phyloP scores from a whole-genome alignment of 371 early-diverging fungal genomes.

The Rhizopus sp. region DNA sequence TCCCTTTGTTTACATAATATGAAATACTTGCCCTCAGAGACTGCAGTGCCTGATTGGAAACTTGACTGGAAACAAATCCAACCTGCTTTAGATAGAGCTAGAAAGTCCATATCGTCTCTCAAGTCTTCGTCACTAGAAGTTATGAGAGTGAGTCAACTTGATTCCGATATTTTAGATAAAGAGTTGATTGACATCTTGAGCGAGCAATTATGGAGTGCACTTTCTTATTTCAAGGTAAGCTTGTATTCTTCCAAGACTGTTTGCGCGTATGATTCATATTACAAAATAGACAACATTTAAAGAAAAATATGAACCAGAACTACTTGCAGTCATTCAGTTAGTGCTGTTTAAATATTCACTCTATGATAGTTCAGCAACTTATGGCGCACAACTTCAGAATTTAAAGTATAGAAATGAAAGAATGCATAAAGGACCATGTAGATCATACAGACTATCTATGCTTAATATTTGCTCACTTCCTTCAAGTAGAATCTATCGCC shows the following conservation, averaged over 20 bases:
- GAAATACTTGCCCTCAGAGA: constrained; percentile 32
- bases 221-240: constrained; percentile 63
- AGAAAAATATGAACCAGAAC: constrained; percentile 65
- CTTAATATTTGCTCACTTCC: not conserved
- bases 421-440: constrained; percentile 63
- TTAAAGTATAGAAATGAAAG: constrained; percentile 77
- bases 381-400: constrained; percentile 71
- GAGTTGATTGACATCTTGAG: constrained; percentile 77
- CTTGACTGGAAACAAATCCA: constrained; percentile 59
- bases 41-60: constrained; percentile 53
- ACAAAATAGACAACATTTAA: constrained; percentile 52
- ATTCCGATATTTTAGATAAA: constrained; percentile 81
- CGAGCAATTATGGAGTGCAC: constrained; percentile 71
- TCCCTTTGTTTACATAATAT: too few relatives aligned
- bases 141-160: constrained; percentile 85
- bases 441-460: constrained; percentile 16
- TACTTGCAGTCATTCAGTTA: constrained; percentile 55
- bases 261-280: not conserved
- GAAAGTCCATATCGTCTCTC: constrained; percentile 55
- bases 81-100: constrained; percentile 52
- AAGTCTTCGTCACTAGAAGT: constrained; percentile 64
- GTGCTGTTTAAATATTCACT: constrained; percentile 65
- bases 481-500: constrained; percentile 61
- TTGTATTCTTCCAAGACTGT: not conserved
- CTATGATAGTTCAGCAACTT: constrained; percentile 64